A percentile compares a stretch with the other conserved stretches of the same genome.
phyloP scores from a whole-genome alignment of 208 protist genomes.

The Jaenimonas drosophilae region DNA sequence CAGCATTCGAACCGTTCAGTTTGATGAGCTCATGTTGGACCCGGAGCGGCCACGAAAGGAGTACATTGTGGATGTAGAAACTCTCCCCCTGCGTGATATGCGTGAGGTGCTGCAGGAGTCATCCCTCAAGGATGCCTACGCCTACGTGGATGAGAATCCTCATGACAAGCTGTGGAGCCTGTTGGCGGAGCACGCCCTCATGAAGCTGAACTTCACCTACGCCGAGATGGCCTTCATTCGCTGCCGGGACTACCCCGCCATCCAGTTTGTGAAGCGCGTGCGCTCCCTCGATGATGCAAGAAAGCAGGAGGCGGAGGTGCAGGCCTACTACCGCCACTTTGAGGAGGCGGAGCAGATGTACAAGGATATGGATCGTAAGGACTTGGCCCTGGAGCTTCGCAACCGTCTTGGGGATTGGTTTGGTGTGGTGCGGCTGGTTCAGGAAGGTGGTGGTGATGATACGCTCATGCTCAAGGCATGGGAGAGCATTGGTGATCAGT shows the following conservation, averaged over 20 bases:
- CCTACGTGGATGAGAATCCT: slow-evolving; percentile 89
- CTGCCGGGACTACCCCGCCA: slow-evolving; percentile 90
- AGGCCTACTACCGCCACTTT: slow-evolving; percentile 92
- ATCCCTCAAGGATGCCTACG: slow-evolving; percentile 82
- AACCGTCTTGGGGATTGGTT: slow-evolving; percentile 94
- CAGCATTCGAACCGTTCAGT: slow-evolving; percentile 75
- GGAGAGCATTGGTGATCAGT: slow-evolving; percentile 95
- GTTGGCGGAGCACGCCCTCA: slow-evolving; percentile 91
- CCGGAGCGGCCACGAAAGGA: slow-evolving; percentile 87
- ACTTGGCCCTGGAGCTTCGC: slow-evolving; percentile 92
- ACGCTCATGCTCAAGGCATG: slow-evolving; percentile 76
- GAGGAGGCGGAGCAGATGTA: slow-evolving; percentile 96
- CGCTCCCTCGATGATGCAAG: slow-evolving; percentile 80
- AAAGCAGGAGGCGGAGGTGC: slow-evolving; percentile 95
- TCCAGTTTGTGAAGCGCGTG: slow-evolving; percentile 95
- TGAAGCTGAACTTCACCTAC: slow-evolving; percentile 78
- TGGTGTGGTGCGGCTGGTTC: slow-evolving; percentile 88
- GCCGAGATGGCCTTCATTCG: slow-evolving; percentile 93
- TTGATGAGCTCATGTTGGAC: slow-evolving; percentile 93
- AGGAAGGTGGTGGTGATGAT: slow-evolving; percentile 91
- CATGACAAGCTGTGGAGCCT: slow-evolving; percentile 89
- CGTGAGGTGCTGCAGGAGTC: slow-evolving; percentile 42
- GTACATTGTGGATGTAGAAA: slow-evolving; percentile 84
- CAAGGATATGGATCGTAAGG: slow-evolving; percentile 92
- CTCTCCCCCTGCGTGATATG: slow-evolving; percentile 83